Evolutionary conservation across 2,329 filamentous ascomycete genomes (phyloP), one percentile per base, ranked within the genome.

Genomic region (Diaporthe vexans): DNA sequence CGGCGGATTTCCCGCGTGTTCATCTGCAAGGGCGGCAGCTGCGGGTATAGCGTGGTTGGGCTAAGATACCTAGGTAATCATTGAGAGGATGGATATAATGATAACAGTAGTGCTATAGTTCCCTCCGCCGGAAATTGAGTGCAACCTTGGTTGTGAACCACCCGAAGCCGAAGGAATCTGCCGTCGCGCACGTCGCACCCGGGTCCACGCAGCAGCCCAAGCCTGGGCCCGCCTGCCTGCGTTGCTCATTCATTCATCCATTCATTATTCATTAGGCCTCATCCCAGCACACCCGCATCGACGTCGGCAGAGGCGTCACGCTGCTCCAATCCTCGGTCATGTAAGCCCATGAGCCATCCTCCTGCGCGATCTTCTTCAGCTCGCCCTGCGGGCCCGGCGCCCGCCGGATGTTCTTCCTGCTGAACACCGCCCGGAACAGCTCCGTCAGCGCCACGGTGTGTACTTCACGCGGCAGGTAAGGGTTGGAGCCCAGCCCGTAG

Each of bases 361-460:
- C 84, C 11, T 86, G 85, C 0, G 85, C 82, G 2, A 94, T 86
- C 84, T 90, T 92, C 86, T 94, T 94, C 76, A 95, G 81, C 79
- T 91, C 84, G 0, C 93, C 93, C 82, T 93, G 91, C 0, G 88
- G 83, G 0, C 93, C 93, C 0, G 89, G 84, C 0, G 90, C 91
- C 40, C 91, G 86, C 8, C 91, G 85, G 15, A 95, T 81, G 71
- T 91, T 91, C 77, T 89, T 86, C 77, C 91, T 85, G 74, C 87
- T 84, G 78, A 92, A 93, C 2, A 94, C 83, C 0, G 89, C 88
- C 63, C 93, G 89, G 81, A 95, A 89, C 86, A 94, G 92, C 76
- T 92, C 89, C 0, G 90, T 89, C 74, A 95, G 83, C 0, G 91
- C 92, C 2, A 91, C 85, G 76, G 91, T 86, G 79, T 87, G 90